Evolutionary conservation across 306 rosid species (phyloP).

Genomic region (Quercus rubra): DNA sequence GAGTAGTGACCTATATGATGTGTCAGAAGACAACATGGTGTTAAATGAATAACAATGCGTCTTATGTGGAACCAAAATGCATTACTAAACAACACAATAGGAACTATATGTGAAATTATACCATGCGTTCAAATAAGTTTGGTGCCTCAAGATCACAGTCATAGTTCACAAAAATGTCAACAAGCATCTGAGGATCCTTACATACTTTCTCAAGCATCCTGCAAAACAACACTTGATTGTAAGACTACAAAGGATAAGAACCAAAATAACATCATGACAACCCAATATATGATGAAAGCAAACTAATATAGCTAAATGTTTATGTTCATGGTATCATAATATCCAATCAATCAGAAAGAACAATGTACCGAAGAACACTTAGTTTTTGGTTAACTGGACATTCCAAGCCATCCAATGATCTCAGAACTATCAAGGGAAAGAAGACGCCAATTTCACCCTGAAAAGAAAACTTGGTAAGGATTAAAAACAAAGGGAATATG

Average conservation of each 20-base stretch:
- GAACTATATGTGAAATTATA: constrained; percentile 28
- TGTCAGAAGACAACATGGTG: constrained; percentile 19
- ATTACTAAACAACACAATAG: constrained; percentile 17
- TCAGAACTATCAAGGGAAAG: constrained; percentile 92
- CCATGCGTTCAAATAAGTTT: constrained; percentile 97
- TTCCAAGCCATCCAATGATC: constrained; percentile 84
- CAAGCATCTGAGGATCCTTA: constrained; percentile 97
- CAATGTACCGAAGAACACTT: constrained; percentile 83
- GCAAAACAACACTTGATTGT: constrained; percentile 34
- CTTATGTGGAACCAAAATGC: constrained; percentile 1
- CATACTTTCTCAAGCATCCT: constrained; percentile 97
- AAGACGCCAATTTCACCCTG: constrained; percentile 99
- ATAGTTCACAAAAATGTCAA: constrained; percentile 96
- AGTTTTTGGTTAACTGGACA: constrained; percentile 77
- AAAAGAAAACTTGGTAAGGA: constrained; percentile 22
- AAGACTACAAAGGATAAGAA: constrained; percentile 28
- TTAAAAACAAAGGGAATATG: constrained; percentile 14
- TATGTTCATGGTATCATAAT: constrained; percentile 5
- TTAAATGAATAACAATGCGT: constrained; percentile 12
- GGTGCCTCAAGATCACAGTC: constrained; percentile 99
- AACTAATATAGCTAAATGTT: neutral
- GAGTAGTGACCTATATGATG: constrained; percentile 71
- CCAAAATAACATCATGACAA: constrained; percentile 12
- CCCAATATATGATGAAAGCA: constrained; percentile 5
- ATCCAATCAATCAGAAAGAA: constrained; percentile 28